A percentile compares a stretch with the other conserved stretches of the same genome.
Conservation (phyloP, 2,329 filamentous ascomycete genomes). For the Penicillium sp. region DNA sequence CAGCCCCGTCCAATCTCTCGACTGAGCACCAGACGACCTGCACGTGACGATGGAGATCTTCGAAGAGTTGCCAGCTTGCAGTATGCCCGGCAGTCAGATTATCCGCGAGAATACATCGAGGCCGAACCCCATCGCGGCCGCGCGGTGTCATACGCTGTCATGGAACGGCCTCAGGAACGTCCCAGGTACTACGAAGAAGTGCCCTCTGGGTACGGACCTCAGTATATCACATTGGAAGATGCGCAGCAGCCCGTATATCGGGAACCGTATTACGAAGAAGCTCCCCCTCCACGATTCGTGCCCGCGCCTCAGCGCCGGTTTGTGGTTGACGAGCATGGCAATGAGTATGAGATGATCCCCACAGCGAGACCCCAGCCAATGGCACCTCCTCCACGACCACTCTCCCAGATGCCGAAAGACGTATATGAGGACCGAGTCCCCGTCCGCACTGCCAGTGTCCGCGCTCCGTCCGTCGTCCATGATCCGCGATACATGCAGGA, state of each 20-base stretch:
- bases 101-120: conserved; percentile 43
- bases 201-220: conserved; percentile 29
- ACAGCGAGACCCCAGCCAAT: conserved; percentile 33
- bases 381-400: conserved; percentile 31
- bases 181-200: conserved; percentile 39
- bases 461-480: conserved; percentile 42
- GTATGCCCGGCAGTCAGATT: conserved; percentile 41
- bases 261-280: conserved; percentile 41
- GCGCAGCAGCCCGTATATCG: conserved; percentile 36
- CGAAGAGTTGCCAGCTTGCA: conserved; percentile 46
- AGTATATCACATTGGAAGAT: conserved; percentile 35
- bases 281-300: conserved; percentile 45
- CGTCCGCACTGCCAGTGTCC: conserved; percentile 32
- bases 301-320: conserved; percentile 60
- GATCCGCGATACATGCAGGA: conserved; percentile 42
- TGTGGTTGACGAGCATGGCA: conserved; percentile 75
- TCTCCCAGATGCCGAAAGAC: conserved; percentile 33
- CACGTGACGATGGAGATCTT: conserved; percentile 43
- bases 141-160: conserved; percentile 38
- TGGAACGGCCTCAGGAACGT: conserved; percentile 37
- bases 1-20: conserved; percentile 39
- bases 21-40: conserved; percentile 32
- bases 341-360: conserved; percentile 62
- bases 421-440: conserved; percentile 32
- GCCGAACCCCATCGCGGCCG: conserved; percentile 36